phyloP scores from a whole-genome alignment of 768 basidiomycete genomes.

The Tulasnella sp. region DNA sequence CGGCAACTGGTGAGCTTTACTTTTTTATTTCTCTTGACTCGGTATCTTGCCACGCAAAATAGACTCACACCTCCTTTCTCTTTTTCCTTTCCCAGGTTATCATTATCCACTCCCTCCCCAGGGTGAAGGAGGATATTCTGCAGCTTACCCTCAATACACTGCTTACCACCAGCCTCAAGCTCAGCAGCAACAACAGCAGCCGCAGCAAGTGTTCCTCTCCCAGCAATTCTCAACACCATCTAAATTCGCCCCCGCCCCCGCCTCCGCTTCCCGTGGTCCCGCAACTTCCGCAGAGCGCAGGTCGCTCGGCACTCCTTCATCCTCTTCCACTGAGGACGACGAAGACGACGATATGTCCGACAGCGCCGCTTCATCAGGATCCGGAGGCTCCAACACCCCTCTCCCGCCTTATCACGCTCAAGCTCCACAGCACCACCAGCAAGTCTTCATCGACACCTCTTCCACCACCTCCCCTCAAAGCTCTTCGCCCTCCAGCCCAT shows the following conservation, averaged over 20 bases:
- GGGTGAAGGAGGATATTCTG: neutral
- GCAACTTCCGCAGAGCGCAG: constrained; percentile 13
- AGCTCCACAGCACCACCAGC: neutral
- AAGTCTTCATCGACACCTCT: neutral
- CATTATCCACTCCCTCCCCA: constrained; percentile 12
- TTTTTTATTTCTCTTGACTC: too few species aligned
- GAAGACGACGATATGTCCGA: constrained; percentile 18
- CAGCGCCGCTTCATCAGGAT: constrained; percentile 21
- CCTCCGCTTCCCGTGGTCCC: constrained; percentile 1
- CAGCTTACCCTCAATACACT: constrained; percentile 1
- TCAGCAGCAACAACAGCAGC: neutral
- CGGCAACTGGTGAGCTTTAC: constrained; percentile 1
- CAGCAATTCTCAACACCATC: neutral
- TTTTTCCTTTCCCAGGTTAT: constrained; percentile 5
- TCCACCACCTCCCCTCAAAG: neutral
- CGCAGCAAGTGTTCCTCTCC: constrained; percentile 1
- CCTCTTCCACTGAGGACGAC: neutral
- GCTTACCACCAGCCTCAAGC: constrained; percentile 4
- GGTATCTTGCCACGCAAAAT: neutral
- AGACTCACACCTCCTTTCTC: neutral
- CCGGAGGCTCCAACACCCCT: constrained; percentile 10
- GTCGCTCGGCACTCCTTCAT: neutral
- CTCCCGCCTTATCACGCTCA: constrained; percentile 11
- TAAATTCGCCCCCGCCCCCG: neutral
- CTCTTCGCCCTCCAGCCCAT: neutral